These are phyloP conservation scores for Geotrichum histeridarum DNA, from an alignment of 1,139 yeast genomes.

Conservation along the genomic window DNA sequence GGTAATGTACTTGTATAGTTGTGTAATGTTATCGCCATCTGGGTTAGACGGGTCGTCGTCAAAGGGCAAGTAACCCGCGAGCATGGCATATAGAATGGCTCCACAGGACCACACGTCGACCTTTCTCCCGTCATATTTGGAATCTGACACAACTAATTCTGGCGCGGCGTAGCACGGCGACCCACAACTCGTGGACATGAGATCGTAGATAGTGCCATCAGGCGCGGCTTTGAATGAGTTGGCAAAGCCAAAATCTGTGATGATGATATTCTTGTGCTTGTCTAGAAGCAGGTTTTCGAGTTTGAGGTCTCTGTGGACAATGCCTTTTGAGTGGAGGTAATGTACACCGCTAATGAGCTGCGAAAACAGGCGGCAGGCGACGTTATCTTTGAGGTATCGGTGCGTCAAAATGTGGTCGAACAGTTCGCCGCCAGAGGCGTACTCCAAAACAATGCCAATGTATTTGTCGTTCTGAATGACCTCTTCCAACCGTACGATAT, in stretches of 20 bases:
- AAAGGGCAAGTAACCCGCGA: slow-evolving; percentile 94
- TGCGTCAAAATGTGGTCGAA: slow-evolving; percentile 88
- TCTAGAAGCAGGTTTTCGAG: slow-evolving; percentile 66
- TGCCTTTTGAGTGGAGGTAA: slow-evolving; percentile 79
- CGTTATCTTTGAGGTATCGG: slow-evolving; percentile 70
- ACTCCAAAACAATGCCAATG: slow-evolving; percentile 91
- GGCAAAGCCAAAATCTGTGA: slow-evolving; percentile 87
- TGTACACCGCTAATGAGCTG: slow-evolving; percentile 91
- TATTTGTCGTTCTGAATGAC: slow-evolving; percentile 91
- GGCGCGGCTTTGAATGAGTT: slow-evolving; percentile 54
- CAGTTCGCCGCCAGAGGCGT: slow-evolving; percentile 96
- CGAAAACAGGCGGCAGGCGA: slow-evolving; percentile 86
- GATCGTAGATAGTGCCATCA: slow-evolving; percentile 44
- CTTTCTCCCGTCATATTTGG: slow-evolving; percentile 83
- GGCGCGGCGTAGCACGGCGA: slow-evolving; percentile 99
- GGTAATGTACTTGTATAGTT: slow-evolving; percentile 85
- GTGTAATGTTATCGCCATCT: slow-evolving; percentile 90
- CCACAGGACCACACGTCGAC: slow-evolving; percentile 98
- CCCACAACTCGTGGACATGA: slow-evolving; percentile 95
- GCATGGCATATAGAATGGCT: slow-evolving; percentile 90
- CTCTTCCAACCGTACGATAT: slow-evolving; percentile 84
- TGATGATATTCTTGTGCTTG: slow-evolving; percentile 72
- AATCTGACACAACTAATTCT: slow-evolving; percentile 80
- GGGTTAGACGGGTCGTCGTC: slow-evolving; percentile 97
- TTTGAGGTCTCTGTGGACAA: slow-evolving; percentile 75